Conservation (phyloP, 129 eudicot genomes). For the Pulicaria dysenterica region DNA sequence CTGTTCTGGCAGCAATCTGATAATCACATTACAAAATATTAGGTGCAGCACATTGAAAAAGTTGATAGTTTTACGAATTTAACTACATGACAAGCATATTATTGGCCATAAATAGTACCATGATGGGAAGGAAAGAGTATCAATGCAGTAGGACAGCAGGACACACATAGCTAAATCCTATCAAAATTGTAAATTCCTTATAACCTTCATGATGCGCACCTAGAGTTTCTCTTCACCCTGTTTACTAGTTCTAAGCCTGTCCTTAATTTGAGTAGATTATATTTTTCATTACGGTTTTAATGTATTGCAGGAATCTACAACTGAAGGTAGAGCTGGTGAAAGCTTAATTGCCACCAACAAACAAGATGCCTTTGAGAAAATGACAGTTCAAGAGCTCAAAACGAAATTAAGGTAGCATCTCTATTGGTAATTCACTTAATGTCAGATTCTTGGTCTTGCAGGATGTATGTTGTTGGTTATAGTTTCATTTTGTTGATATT, state of each 20-base stretch:
- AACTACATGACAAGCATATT: too few relatives aligned
- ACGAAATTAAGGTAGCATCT: constrained; percentile 43
- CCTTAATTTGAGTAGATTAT: neutral
- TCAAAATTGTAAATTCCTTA: constrained; percentile 3
- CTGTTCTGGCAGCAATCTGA: too few relatives aligned
- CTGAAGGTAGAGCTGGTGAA: constrained; percentile 25
- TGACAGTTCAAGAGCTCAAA: constrained; percentile 66
- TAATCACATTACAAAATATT: too few relatives aligned
- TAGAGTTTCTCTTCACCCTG: constrained; percentile 5
- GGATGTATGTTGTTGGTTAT: neutral
- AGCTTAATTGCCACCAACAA: constrained; percentile 25
- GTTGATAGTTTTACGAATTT: too few relatives aligned
- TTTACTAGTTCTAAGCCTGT: constrained; percentile 3
- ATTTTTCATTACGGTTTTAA: neutral
- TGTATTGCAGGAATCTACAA: constrained; percentile 25
- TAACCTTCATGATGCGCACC: neutral
- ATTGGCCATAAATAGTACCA: too few relatives aligned
- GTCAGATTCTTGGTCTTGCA: neutral
- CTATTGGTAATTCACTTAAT: neutral
- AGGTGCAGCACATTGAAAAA: too few relatives aligned
- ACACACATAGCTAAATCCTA: neutral
- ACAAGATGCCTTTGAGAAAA: constrained; percentile 28
- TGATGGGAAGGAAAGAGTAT: neutral
- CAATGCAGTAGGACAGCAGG: neutral
- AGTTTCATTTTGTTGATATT: neutral